A percentile compares a stretch with the other conserved stretches of the same genome.
Conservation (phyloP, 169 alveolate genomes). For the Plasmodium adleri region DNA sequence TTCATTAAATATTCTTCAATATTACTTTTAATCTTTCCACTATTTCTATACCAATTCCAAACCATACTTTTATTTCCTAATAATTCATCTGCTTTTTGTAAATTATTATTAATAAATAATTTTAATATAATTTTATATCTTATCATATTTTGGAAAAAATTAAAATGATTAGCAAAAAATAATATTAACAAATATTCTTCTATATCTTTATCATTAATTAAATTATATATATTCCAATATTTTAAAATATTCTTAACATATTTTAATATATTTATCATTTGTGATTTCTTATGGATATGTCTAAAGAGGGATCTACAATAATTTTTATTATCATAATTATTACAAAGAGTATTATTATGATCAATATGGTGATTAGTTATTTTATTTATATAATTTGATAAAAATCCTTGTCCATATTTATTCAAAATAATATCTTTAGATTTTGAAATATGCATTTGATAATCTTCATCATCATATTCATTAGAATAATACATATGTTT, state of each 20-base stretch:
- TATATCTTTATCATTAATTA: slow-evolving; percentile 13
- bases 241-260: slow-evolving; percentile 19
- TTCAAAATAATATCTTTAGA: slow-evolving; percentile 16
- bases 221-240: slow-evolving; percentile 44
- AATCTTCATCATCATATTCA: slow-evolving; percentile 15
- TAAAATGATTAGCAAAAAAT: slow-evolving; percentile 70
- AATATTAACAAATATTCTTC: slow-evolving; percentile 53
- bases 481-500: too few species aligned
- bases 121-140: slow-evolving; percentile 47
- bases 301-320: slow-evolving; percentile 12
- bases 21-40: slow-evolving; percentile 17
- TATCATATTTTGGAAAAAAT: slow-evolving; percentile 39
- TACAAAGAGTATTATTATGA: too few species aligned
- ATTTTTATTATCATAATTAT: neutral
- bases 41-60: slow-evolving; percentile 60
- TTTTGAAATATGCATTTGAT: slow-evolving; percentile 15
- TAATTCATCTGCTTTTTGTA: slow-evolving; percentile 43
- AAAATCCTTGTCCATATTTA: slow-evolving; percentile 56
- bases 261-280: slow-evolving; percentile 36
- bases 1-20: slow-evolving; percentile 37
- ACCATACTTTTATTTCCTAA: slow-evolving; percentile 31
- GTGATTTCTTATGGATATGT: slow-evolving; percentile 26
- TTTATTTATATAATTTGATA: slow-evolving; percentile 25
- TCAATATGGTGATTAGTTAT: neutral
- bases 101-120: slow-evolving; percentile 11